A percentile compares a stretch with the other conserved stretches of the same genome.
Evolutionary conservation across 257 asterid genomes (phyloP).

Genomic region (Lantana camara): DNA sequence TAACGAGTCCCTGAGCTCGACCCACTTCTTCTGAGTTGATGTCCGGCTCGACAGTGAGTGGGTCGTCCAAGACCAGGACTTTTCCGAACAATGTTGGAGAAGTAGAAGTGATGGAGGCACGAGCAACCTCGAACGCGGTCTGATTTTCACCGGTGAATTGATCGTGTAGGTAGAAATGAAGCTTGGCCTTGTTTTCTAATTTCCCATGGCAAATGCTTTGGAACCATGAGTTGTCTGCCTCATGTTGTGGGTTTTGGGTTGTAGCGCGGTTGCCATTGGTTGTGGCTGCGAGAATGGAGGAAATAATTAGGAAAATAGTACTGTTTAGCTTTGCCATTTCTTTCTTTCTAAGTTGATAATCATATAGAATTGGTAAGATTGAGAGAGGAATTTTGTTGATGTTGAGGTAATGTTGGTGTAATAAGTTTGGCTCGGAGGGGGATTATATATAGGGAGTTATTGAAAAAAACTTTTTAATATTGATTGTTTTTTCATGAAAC

Average conservation of each 20-base stretch:
- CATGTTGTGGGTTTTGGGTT: constrained; percentile 18
- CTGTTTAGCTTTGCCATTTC: constrained; percentile 27
- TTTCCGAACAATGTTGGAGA: constrained; percentile 38
- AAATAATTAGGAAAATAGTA: background rate
- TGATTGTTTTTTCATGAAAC: no score
- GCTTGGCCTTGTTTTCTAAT: constrained; percentile 20
- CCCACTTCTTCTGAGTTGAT: constrained; percentile 35
- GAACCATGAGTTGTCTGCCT: no score
- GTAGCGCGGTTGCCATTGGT: background rate
- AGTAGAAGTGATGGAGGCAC: constrained; percentile 33
- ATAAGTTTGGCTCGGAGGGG: no score
- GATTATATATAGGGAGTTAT: no score
- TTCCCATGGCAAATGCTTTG: constrained; percentile 7
- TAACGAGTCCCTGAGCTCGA: constrained; percentile 35
- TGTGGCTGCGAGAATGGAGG: background rate
- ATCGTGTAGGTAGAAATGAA: constrained; percentile 43
- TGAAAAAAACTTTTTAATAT: no score
- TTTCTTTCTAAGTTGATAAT: background rate
- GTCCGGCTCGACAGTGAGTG: constrained; percentile 38
- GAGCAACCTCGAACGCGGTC: constrained; percentile 39
- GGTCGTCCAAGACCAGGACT: constrained; percentile 38
- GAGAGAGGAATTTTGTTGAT: no score
- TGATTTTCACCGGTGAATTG: constrained; percentile 22
- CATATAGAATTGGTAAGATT: no score
- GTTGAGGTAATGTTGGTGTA: no score